Base-by-base conservation (phyloP, 2,329 filamentous ascomycete genomes). In the Fusarium algeriense region DNA sequence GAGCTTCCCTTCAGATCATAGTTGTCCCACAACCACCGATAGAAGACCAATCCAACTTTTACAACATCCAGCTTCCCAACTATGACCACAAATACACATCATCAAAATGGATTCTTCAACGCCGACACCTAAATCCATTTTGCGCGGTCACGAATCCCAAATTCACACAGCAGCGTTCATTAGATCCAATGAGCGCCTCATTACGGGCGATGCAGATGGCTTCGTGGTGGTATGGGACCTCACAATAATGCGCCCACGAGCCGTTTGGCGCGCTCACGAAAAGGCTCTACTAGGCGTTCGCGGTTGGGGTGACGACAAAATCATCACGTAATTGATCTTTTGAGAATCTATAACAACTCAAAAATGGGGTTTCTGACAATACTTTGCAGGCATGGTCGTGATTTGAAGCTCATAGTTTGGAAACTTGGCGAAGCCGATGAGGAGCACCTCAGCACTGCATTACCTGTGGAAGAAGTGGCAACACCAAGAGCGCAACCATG, bases 141-240 rank as follows among this genome's bases (percentile, higher is more conserved):
- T 99, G 40, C 92, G 96, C 70, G 96, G 96, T 56, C 96, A 98
- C 83, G 87, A 89, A 59, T 87, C 92, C 1, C 90, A 94, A 71
- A 90, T 98, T 50, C 94, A 98, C 78, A 88, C 90, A 23, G 86
- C 95, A 7, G 83, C 87, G 56, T 95, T 98, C 78, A 85, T 93
- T 73, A 87, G 89, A 57, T 80, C 83, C 43, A 97, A 98, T 79
- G 86, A 89, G 63, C 91, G 93, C 37, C 89, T 99, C 9, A 84
- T 93, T 15, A 96, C 94, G 1, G 95, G 93, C 38, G 96, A 99
- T 81, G 93, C 94, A 12, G 93, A 97, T 44, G 96, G 96, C 64
- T 98, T 92, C 86, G 85, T 97, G 37, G 88, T 97, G 10, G 83
- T 94, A 26, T 99, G 96, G 96, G 91, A 93, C 78, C 84, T 97